Evolutionary conservation across 768 basidiomycete genomes (phyloP).

Genomic region (Cystofilobasidium macerans): DNA sequence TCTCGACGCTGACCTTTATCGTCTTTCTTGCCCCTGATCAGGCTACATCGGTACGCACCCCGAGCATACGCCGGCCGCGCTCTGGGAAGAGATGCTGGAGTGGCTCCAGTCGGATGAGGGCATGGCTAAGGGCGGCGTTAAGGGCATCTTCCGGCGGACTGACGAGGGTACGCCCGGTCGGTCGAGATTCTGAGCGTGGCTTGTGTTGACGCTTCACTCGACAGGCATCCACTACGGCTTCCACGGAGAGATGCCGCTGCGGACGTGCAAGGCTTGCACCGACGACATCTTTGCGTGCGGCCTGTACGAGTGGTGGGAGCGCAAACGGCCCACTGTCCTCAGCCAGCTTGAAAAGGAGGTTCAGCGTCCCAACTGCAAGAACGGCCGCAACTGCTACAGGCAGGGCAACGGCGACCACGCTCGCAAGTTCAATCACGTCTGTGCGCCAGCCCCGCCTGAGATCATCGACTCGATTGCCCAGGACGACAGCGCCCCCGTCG

Average conservation of each 20-base stretch:
- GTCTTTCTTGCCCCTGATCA: neutral
- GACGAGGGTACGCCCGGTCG: conserved; percentile 11
- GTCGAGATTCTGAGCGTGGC: neutral
- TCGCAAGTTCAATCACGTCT: conserved; percentile 23
- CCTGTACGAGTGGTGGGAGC: conserved; percentile 23
- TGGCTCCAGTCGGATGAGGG: conserved; percentile 19
- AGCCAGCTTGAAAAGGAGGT: conserved; percentile 14
- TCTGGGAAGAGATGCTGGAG: conserved; percentile 18
- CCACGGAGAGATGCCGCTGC: neutral
- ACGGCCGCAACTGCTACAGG: conserved; percentile 6
- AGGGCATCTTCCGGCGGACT: conserved; percentile 20
- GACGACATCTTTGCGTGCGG: conserved; percentile 21
- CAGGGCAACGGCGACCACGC: conserved; percentile 5
- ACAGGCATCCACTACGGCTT: conserved; percentile 21
- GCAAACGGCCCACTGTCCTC: conserved; percentile 8
- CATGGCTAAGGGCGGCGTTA: conserved; percentile 11
- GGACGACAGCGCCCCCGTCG: neutral
- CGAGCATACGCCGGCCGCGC: neutral
- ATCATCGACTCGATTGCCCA: neutral
- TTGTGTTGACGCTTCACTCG: neutral
- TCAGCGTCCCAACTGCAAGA: conserved; percentile 12
- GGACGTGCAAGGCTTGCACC: conserved; percentile 11
- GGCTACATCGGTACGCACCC: conserved; percentile 9
- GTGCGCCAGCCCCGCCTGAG: neutral
- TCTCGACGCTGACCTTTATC: neutral